These are phyloP conservation scores for Epichloe sibirici DNA, from an alignment of 2,329 filamentous ascomycete species.

Conservation along the genomic window DNA sequence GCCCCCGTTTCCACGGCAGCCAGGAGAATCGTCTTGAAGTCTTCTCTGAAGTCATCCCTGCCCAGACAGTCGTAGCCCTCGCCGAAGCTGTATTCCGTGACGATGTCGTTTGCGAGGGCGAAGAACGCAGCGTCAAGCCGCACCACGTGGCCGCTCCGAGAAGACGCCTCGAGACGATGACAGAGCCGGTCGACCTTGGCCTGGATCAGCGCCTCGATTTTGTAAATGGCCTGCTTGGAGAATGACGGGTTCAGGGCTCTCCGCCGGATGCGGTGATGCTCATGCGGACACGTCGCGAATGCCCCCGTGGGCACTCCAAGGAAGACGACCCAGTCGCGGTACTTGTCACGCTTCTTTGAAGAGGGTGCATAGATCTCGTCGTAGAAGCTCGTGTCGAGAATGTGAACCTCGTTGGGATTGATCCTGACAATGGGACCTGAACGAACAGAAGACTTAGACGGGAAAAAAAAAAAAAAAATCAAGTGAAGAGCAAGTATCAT, in stretches of 20 bases:
- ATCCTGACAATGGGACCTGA: constrained; percentile 19
- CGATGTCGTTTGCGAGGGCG: constrained; percentile 1
- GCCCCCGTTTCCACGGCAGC: not conserved
- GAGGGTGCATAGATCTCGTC: constrained; percentile 11
- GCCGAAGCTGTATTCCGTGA: constrained; percentile 3
- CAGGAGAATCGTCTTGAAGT: not conserved
- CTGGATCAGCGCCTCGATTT: not conserved
- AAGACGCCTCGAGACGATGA: not conserved
- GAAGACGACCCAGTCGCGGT: not conserved
- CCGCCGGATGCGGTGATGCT: constrained; percentile 8
- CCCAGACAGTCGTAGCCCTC: not conserved
- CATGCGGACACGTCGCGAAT: not conserved
- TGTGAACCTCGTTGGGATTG: constrained; percentile 15
- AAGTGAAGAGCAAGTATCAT: no score
- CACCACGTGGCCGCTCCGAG: not conserved
- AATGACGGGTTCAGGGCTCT: constrained; percentile 8
- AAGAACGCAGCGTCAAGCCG: not conserved
- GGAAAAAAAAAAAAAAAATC: no score
- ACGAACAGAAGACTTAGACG: no score
- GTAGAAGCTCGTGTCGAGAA: constrained; percentile 16
- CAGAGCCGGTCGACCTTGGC: not conserved
- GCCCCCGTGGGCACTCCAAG: constrained; percentile 1
- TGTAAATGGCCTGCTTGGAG: constrained; percentile 10
- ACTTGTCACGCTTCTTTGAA: not conserved
- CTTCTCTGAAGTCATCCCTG: not conserved